A percentile compares a stretch with the other conserved stretches of the same genome.
These are phyloP conservation scores for Mortierella polycephala DNA, from an alignment of 371 early-diverging fungal genomes.

Conservation along the genomic window DNA sequence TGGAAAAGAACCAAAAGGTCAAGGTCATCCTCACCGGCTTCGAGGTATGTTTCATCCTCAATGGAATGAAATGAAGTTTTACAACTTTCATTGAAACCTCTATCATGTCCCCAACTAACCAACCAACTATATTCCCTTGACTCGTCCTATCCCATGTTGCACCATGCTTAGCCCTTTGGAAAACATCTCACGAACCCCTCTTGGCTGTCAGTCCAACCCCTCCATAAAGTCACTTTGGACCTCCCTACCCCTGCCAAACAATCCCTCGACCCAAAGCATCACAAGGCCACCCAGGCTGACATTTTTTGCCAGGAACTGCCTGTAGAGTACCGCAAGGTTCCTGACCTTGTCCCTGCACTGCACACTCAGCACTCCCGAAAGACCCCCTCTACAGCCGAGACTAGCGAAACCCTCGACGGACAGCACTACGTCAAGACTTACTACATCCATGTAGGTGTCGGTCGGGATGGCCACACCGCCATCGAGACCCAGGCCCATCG, in stretches of 20 bases:
- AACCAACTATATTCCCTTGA: neutral
- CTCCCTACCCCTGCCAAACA: slow-evolving; percentile 17
- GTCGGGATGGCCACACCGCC: slow-evolving; percentile 32
- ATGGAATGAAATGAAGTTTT: no score
- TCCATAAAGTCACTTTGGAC: slow-evolving; percentile 34
- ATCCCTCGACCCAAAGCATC: slow-evolving; percentile 11
- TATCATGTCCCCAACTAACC: neutral
- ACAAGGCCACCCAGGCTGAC: slow-evolving; percentile 25
- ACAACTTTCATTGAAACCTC: no score
- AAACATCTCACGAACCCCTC: slow-evolving; percentile 44
- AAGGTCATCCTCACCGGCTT: slow-evolving; percentile 53
- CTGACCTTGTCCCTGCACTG: slow-evolving; percentile 36
- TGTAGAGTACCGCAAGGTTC: slow-evolving; percentile 52
- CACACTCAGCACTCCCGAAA: slow-evolving; percentile 26
- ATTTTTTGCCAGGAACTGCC: slow-evolving; percentile 50
- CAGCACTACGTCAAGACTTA: slow-evolving; percentile 38
- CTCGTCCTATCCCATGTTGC: neutral
- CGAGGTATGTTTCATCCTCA: slow-evolving; percentile 27
- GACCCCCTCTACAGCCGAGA: neutral
- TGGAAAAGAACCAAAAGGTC: slow-evolving; percentile 37
- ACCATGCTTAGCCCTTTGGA: slow-evolving; percentile 30
- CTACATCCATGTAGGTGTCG: slow-evolving; percentile 53
- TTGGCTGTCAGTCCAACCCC: slow-evolving; percentile 41
- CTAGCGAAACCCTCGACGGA: neutral
- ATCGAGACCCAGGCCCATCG: slow-evolving; percentile 51